phyloP scores from a whole-genome alignment of 768 basidiomycete species.

The Mycena latifolia region DNA sequence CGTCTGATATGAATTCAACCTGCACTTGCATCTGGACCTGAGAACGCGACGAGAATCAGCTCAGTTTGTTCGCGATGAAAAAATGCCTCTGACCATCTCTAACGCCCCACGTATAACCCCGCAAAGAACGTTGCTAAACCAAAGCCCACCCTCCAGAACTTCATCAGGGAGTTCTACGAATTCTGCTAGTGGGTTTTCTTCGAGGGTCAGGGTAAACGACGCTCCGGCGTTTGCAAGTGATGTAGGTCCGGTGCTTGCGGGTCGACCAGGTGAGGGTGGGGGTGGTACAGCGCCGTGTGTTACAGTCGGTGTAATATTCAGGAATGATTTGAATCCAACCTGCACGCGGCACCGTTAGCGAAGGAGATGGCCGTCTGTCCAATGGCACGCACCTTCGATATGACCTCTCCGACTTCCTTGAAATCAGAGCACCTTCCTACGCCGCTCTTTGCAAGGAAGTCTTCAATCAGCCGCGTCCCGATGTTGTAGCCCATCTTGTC shows the following conservation, averaged over 20 bases:
- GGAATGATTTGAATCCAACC: conserved; percentile 98
- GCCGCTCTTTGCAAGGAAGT: conserved; percentile 94
- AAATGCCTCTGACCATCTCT: conserved; percentile 84
- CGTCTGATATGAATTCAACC: conserved; percentile 89
- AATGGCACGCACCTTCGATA: conserved; percentile 79
- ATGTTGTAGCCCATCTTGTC: conserved; percentile 99
- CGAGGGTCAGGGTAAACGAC: conserved; percentile 86
- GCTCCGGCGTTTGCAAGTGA: conserved; percentile 62
- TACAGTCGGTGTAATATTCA: conserved; percentile 90
- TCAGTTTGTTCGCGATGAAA: background rate
- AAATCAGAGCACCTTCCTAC: conserved; percentile 95
- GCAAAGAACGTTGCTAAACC: conserved; percentile 97
- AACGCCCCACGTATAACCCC: conserved; percentile 93
- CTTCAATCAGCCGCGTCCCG: conserved; percentile 95
- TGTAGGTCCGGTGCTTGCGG: conserved; percentile 52
- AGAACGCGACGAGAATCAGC: conserved; percentile 28
- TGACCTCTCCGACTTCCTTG: conserved; percentile 93
- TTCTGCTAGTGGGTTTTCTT: conserved; percentile 97
- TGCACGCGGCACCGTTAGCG: conserved; percentile 45
- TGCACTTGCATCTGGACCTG: conserved; percentile 98
- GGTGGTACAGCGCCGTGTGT: conserved; percentile 73
- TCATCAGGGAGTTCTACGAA: conserved; percentile 98
- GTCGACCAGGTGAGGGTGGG: conserved; percentile 61
- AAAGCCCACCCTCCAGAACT: conserved; percentile 90
- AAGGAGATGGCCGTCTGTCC: background rate